Conservation (phyloP, 1,139 yeast genomes). For the Meyerozyma smithsonii region DNA sequence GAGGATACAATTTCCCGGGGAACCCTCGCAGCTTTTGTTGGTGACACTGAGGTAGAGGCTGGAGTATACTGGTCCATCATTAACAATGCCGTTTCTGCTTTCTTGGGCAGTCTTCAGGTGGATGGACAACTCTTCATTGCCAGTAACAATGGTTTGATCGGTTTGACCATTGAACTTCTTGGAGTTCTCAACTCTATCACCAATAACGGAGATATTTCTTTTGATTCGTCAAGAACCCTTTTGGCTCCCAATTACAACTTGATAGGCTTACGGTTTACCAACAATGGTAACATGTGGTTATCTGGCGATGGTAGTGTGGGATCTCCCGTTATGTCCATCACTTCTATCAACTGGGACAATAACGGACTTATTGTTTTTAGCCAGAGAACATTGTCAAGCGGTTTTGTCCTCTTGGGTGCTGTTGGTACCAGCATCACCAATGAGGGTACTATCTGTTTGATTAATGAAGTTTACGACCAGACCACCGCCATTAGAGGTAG, state of each 20-base stretch:
- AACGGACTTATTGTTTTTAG: constrained; percentile 6
- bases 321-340: constrained; percentile 1
- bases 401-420: not conserved
- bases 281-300: constrained; percentile 7
- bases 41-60: constrained; percentile 3
- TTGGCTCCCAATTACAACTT: constrained; percentile 4
- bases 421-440: constrained; percentile 11
- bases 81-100: constrained; percentile 4
- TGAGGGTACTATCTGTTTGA: constrained; percentile 19
- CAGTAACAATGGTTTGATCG: not conserved
- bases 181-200: constrained; percentile 2
- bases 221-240: constrained; percentile 3
- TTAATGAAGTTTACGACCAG: constrained; percentile 16
- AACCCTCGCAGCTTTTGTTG: constrained; percentile 6
- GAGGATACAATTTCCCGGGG: constrained; percentile 1
- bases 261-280: constrained; percentile 4
- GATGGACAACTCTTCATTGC: constrained; percentile 6
- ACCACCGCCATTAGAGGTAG: constrained; percentile 14
- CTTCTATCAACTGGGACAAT: constrained; percentile 7
- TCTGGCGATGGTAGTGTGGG: constrained; percentile 5
- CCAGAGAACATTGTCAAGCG: constrained; percentile 1
- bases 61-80: constrained; percentile 8
- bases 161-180: not conserved
- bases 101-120: constrained; percentile 4
- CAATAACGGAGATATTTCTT: constrained; percentile 7